Percentiles rank a stretch among this genome's conserved stretches.
phyloP scores from a whole-genome alignment of 805 yeast species.

The Candida pini region DNA sequence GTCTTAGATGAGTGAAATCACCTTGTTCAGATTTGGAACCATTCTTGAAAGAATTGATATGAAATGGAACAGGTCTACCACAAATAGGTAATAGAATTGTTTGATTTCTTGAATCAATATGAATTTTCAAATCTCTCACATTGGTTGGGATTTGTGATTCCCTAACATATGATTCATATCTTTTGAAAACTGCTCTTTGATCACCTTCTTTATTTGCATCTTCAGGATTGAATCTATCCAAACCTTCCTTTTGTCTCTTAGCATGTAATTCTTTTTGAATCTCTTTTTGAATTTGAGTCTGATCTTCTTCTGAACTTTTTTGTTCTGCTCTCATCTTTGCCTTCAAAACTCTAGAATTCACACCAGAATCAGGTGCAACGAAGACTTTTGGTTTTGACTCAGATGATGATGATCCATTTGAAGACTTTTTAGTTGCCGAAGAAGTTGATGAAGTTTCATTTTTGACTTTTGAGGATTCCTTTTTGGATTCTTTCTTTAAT shows the following conservation, averaged over 20 bases:
- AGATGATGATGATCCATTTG: not conserved
- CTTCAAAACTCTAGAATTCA: constrained; percentile 63
- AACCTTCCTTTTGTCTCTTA: constrained; percentile 80
- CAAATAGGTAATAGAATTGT: constrained; percentile 85
- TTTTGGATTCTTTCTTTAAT: constrained; percentile 27
- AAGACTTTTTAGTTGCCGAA: constrained; percentile 6
- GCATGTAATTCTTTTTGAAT: constrained; percentile 81
- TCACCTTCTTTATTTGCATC: constrained; percentile 63
- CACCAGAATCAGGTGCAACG: constrained; percentile 23
- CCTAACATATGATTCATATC: constrained; percentile 89
- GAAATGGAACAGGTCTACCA: constrained; percentile 98
- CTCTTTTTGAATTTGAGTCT: constrained; percentile 73
- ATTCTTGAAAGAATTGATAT: constrained; percentile 86
- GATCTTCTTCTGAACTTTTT: constrained; percentile 67
- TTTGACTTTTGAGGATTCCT: constrained; percentile 16
- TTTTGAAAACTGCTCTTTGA: constrained; percentile 70
- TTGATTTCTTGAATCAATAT: constrained; percentile 82
- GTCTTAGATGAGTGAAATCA: constrained; percentile 82
- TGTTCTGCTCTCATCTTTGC: constrained; percentile 76
- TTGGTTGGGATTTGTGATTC: constrained; percentile 86
- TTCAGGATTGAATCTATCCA: constrained; percentile 72
- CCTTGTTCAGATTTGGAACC: constrained; percentile 97
- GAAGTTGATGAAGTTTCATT: constrained; percentile 9
- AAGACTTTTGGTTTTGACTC: constrained; percentile 1
- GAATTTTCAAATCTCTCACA: constrained; percentile 79